Percentiles rank a stretch among this genome's conserved stretches.
These are phyloP conservation scores for Candida oleophila DNA, from an alignment of 805 yeast species.

Conservation along the genomic window DNA sequence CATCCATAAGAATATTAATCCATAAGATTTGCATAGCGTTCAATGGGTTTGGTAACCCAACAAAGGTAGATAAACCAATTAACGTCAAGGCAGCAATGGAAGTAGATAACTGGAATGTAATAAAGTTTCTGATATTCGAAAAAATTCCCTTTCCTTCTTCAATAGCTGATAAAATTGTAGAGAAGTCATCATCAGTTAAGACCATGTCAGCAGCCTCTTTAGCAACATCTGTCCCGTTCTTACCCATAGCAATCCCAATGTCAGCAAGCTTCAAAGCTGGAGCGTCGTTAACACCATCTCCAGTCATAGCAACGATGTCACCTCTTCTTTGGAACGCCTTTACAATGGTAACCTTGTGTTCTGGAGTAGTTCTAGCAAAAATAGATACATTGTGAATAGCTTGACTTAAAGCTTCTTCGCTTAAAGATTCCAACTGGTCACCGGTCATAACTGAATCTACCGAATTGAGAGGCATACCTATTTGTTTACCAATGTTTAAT, in stretches of 20 bases:
- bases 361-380: conserved; percentile 94
- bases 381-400: conserved; percentile 82
- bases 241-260: conserved; percentile 93
- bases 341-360: conserved; percentile 87
- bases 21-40: conserved; percentile 98
- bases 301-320: conserved; percentile 98
- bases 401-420: conserved; percentile 68
- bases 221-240: conserved; percentile 96
- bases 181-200: conserved; percentile 92
- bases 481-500: conserved; percentile 76
- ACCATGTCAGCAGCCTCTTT: conserved; percentile 99
- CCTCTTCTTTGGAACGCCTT: conserved; percentile 88
- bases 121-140: conserved; percentile 89
- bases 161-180: conserved; percentile 89
- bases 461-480: conserved; percentile 80
- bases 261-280: conserved; percentile 97
- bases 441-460: conserved; percentile 79
- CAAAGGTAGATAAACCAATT: conserved; percentile 82
- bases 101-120: conserved; percentile 94
- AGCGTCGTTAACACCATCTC: conserved; percentile 98
- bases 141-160: conserved; percentile 98
- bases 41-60: conserved; percentile 88
- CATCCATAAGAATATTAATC: conserved; percentile 98
- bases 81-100: conserved; percentile 92
- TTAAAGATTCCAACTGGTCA: conserved; percentile 71